phyloP scores from a whole-genome alignment of 2,329 filamentous ascomycete species.

The Colletotrichum agaves region DNA sequence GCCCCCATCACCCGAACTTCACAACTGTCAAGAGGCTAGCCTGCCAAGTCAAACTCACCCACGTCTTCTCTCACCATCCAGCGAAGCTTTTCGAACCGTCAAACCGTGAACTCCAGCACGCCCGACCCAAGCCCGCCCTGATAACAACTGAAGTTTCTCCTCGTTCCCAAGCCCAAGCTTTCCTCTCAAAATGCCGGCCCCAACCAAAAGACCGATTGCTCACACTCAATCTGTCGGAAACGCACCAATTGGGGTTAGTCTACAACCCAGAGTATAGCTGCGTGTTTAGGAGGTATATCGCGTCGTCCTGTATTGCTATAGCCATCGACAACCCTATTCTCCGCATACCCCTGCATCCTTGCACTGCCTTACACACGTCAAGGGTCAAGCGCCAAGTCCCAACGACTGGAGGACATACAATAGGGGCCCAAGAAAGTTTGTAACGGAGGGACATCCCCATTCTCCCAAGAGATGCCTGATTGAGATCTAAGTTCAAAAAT shows the following conservation, averaged over 20 bases:
- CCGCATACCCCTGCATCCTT: conserved; percentile 12
- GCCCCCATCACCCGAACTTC: conserved; percentile 6
- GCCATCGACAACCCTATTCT: conserved; percentile 20
- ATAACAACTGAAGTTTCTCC: background rate
- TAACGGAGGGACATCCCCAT: too few relatives aligned
- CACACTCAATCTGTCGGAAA: background rate
- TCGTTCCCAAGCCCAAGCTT: background rate
- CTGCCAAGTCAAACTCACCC: conserved; percentile 15
- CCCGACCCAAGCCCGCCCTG: too few relatives aligned
- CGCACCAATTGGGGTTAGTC: background rate
- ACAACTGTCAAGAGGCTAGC: background rate
- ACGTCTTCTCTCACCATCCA: background rate
- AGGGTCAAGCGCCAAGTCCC: too few relatives aligned
- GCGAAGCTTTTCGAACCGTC: background rate
- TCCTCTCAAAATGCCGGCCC: background rate
- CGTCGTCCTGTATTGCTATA: conserved; percentile 13
- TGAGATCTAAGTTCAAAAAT: too few relatives aligned
- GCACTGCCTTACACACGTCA: too few relatives aligned
- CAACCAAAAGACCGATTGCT: background rate
- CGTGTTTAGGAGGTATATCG: background rate
- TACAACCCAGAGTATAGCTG: background rate
- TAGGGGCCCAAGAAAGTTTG: too few relatives aligned
- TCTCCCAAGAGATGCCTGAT: too few relatives aligned
- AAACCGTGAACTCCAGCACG: background rate
- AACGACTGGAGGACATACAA: too few relatives aligned